Base-by-base conservation (phyloP, 2,329 filamentous ascomycete species). In the Colletotrichum gigasporum region DNA sequence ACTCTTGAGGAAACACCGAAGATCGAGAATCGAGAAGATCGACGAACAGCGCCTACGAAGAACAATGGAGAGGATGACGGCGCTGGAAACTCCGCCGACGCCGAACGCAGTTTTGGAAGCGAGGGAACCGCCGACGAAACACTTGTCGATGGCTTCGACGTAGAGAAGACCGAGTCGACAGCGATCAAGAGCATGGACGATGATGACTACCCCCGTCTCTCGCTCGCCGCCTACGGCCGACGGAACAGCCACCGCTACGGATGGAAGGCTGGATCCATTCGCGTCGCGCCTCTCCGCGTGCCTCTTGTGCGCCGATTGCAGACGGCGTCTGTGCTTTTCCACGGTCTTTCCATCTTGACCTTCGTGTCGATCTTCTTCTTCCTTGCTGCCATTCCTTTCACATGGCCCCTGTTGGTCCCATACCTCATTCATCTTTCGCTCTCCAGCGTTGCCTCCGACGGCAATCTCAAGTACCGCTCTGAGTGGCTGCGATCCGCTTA, bases 351-450 rank as follows among this genome's bases (percentile, higher is more conserved):
- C 58, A 91, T 94, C 66, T 86, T 87, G n/a, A 78, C 87, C 22
- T 85, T 87, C 70, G 84, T 97, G 5, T 91, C 92, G 5, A 76
- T 90, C 62, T 98, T 98, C 82, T 97, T 97, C 82, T 91, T 96
- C 73, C 87, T 94, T 32, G 97, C 94, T 78, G 91, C 93, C 59
- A 94, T 97, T 60, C 96, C 96, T 1, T 81, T 98, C n/a, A 88
- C 90, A 48, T 99, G 96, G 96, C 95, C 95, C 2, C 78, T 90
- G 41, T 74, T 90, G 18, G 81, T 90, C 7, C 82, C 93, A 0
- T 98, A 98, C 72, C 84, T 97, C 41, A 83, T 97, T 62, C 92
- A 96, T 74, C 88, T 95, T 67, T 85, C 96, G 22, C 88, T 94
- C 68, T 96, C 94, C 22, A 91, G 89, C 45, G 90, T 91, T 16